Evolutionary conservation across 352 stramenopile genomes (phyloP).

Genomic region (Pythium oligandrum): DNA sequence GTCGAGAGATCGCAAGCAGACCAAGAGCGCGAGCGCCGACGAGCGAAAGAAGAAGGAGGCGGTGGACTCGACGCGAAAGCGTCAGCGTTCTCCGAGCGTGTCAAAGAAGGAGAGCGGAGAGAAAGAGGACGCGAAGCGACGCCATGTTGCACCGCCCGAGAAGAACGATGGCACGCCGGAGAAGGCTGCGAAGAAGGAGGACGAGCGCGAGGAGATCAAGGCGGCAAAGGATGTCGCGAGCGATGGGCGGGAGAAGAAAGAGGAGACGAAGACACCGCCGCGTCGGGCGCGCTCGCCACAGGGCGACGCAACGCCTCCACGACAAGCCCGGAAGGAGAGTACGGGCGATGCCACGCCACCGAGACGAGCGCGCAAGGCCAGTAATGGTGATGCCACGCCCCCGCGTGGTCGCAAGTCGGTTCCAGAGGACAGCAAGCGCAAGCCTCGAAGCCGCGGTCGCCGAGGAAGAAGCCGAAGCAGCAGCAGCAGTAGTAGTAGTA

Average conservation of each 20-base stretch:
- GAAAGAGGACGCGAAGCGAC: not conserved
- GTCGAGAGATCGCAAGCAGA: not conserved
- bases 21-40: not conserved
- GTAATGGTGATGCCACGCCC: conserved; percentile 5
- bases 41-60: not conserved
- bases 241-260: not conserved
- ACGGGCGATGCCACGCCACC: conserved; percentile 3
- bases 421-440: no score
- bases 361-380: conserved; percentile 4
- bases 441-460: no score
- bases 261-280: not conserved
- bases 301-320: conserved; percentile 6
- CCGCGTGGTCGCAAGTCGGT: not conserved
- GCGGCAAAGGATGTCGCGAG: no score
- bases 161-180: not conserved
- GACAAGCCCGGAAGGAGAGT: conserved; percentile 1
- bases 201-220: no score
- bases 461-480: no score
- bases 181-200: no score
- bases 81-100: not conserved
- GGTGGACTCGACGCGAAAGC: not conserved
- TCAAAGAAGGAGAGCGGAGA: not conserved
- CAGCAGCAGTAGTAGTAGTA: conserved; percentile 2
- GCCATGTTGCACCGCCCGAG: not conserved
- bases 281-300: not conserved